These are phyloP conservation scores for Tolypocladium ovalisporum DNA, from an alignment of 2,329 filamentous ascomycete species.

Conservation along the genomic window DNA sequence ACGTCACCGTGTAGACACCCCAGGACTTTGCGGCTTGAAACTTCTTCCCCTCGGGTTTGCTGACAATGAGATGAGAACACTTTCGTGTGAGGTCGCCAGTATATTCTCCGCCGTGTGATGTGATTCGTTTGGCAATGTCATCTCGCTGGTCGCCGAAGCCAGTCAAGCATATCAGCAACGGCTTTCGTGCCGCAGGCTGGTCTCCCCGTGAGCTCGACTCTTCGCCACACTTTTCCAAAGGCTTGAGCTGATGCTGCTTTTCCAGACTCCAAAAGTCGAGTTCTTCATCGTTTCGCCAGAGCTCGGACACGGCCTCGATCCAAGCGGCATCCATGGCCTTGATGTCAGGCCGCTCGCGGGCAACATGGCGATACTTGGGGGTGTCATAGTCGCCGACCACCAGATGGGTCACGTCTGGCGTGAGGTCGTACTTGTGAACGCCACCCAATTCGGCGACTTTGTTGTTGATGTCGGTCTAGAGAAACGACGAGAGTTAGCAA, in stretches of 20 bases:
- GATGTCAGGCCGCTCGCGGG: slow-evolving; percentile 77
- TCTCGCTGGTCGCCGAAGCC: slow-evolving; percentile 55
- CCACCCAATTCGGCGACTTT: slow-evolving; percentile 76
- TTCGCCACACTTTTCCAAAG: slow-evolving; percentile 45
- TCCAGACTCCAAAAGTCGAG: slow-evolving; percentile 66
- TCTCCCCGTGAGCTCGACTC: slow-evolving; percentile 17
- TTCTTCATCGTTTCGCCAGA: slow-evolving; percentile 74
- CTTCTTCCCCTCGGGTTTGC: slow-evolving; percentile 72
- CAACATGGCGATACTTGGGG: slow-evolving; percentile 91
- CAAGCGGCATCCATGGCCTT: slow-evolving; percentile 72
- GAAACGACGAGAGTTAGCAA: background rate
- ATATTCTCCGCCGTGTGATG: slow-evolving; percentile 68
- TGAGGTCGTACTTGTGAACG: slow-evolving; percentile 78
- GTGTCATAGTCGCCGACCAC: slow-evolving; percentile 84
- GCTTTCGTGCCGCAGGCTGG: slow-evolving; percentile 20
- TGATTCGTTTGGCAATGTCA: slow-evolving; percentile 57
- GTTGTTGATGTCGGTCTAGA: slow-evolving; percentile 43
- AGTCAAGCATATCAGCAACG: slow-evolving; percentile 42
- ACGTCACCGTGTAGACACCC: slow-evolving; percentile 66
- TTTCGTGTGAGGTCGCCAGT: slow-evolving; percentile 75
- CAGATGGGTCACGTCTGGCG: slow-evolving; percentile 91
- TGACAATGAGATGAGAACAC: slow-evolving; percentile 81
- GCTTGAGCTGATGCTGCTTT: slow-evolving; percentile 49
- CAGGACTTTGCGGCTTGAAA: slow-evolving; percentile 80
- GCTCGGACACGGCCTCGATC: slow-evolving; percentile 67